Evolutionary conservation across 2,329 filamentous ascomycete genomes (phyloP).

Genomic region (Cordyceps tenuipes): DNA sequence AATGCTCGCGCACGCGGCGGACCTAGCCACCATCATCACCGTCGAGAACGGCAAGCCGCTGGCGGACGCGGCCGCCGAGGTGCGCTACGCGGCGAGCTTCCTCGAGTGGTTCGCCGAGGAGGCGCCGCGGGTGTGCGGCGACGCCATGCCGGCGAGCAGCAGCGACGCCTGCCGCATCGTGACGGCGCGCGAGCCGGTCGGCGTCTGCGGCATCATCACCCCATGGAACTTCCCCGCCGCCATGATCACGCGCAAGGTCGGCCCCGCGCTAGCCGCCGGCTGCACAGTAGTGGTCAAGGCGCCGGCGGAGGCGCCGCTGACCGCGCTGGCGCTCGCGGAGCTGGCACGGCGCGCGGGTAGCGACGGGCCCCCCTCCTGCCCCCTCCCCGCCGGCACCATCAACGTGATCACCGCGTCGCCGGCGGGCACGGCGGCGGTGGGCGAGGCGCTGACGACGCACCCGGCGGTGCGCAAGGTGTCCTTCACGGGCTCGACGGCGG

Average conservation of each 20-base stretch:
- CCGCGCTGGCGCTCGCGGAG: constrained; percentile 78
- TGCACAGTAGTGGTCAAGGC: constrained; percentile 92
- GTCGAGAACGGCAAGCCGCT: constrained; percentile 86
- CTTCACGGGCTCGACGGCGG: constrained; percentile 74
- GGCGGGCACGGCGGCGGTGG: constrained; percentile 72
- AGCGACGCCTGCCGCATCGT: constrained; percentile 63
- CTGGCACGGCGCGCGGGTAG: constrained; percentile 77
- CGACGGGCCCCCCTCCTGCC: too few relatives aligned
- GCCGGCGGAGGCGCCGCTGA: constrained; percentile 86
- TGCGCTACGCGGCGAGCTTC: constrained; percentile 64
- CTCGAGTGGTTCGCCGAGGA: constrained; percentile 79
- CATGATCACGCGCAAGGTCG: constrained; percentile 65
- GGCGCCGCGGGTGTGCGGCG: constrained; percentile 64
- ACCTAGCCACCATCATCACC: constrained; percentile 74
- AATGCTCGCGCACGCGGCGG: constrained; percentile 68
- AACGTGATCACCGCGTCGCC: constrained; percentile 72
- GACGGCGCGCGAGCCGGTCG: constrained; percentile 75
- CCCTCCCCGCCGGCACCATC: constrained; percentile 84
- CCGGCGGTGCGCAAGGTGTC: constrained; percentile 79
- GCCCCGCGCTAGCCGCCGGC: constrained; percentile 78
- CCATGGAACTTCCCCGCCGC: constrained; percentile 82
- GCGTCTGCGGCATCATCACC: constrained; percentile 74
- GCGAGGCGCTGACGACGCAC: constrained; percentile 62
- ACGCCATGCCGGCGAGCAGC: constrained; percentile 62
- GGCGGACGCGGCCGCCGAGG: constrained; percentile 65